phyloP scores from a whole-genome alignment of 768 basidiomycete species.

The Coprinellus micaceus region DNA sequence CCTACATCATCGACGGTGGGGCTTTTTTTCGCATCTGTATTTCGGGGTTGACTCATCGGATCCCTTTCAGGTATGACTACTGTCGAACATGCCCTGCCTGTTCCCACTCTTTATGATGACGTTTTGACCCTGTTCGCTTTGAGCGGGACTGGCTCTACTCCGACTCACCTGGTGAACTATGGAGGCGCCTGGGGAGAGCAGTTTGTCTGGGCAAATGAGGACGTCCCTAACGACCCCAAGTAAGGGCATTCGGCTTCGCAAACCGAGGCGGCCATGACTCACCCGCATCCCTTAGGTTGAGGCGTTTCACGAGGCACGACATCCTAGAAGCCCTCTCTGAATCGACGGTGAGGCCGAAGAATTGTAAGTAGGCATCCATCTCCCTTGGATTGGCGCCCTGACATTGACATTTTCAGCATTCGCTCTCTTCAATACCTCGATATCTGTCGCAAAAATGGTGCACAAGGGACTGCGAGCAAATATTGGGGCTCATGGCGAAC shows the following conservation, averaged over 20 bases:
- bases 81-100: constrained; percentile 66
- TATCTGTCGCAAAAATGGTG: constrained; percentile 67
- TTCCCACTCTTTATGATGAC: constrained; percentile 65
- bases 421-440: constrained; percentile 65
- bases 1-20: constrained; percentile 74
- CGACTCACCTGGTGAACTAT: constrained; percentile 75
- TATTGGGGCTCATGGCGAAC: constrained; percentile 74
- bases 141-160: constrained; percentile 71
- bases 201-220: constrained; percentile 59
- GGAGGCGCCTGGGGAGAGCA: constrained; percentile 71
- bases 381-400: neutral
- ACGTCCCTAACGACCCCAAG: constrained; percentile 70
- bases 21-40: neutral
- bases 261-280: neutral
- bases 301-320: constrained; percentile 63
- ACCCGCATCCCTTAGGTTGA: constrained; percentile 40
- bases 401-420: constrained; percentile 39
- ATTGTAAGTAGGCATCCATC: constrained; percentile 40
- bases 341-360: constrained; percentile 53
- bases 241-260: constrained; percentile 23
- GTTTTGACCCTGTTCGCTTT: constrained; percentile 55
- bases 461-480: constrained; percentile 56
- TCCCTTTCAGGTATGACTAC: constrained; percentile 63
- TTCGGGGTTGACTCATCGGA: neutral
- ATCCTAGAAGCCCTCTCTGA: constrained; percentile 58